Conservation (phyloP, 208 protist species). For the Strigomonas galati region DNA sequence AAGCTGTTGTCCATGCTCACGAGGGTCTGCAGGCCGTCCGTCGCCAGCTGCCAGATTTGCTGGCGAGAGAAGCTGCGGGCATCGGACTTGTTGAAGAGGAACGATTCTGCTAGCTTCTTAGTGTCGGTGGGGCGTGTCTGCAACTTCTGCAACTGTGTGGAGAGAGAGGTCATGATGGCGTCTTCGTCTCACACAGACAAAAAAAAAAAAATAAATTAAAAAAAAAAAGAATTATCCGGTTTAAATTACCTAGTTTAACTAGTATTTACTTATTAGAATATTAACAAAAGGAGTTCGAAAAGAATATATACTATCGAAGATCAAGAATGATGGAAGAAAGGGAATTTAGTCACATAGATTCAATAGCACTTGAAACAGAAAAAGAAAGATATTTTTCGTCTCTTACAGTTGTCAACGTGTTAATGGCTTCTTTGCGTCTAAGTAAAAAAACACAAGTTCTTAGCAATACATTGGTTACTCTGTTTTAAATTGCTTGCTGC, state of each 20-base stretch:
- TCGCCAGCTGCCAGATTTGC: constrained; percentile 80
- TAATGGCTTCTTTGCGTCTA: background rate
- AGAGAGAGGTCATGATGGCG: constrained; percentile 60
- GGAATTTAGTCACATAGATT: background rate
- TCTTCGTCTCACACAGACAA: background rate
- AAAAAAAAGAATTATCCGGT: background rate
- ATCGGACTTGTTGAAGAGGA: constrained; percentile 75
- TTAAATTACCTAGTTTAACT: background rate
- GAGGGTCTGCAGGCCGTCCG: constrained; percentile 67
- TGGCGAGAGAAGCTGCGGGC: constrained; percentile 75
- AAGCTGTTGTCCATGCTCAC: constrained; percentile 79
- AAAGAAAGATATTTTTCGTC: background rate
- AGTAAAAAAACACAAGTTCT: background rate
- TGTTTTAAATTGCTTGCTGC: background rate
- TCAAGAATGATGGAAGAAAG: constrained; percentile 5
- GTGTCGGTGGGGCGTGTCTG: constrained; percentile 67
- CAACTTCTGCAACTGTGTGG: constrained; percentile 72
- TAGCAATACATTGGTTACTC: too few relatives aligned
- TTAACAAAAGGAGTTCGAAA: constrained; percentile 9
- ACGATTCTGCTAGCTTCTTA: constrained; percentile 63
- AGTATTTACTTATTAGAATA: constrained; percentile 7
- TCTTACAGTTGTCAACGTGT: background rate
- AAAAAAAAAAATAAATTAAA: background rate
- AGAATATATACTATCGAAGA: background rate
- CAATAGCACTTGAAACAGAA: constrained; percentile 7